Evolutionary conservation across 2,329 filamentous ascomycete species (phyloP), one percentile per base, ranked within the genome.

Genomic region (Ascochyta fabae): DNA sequence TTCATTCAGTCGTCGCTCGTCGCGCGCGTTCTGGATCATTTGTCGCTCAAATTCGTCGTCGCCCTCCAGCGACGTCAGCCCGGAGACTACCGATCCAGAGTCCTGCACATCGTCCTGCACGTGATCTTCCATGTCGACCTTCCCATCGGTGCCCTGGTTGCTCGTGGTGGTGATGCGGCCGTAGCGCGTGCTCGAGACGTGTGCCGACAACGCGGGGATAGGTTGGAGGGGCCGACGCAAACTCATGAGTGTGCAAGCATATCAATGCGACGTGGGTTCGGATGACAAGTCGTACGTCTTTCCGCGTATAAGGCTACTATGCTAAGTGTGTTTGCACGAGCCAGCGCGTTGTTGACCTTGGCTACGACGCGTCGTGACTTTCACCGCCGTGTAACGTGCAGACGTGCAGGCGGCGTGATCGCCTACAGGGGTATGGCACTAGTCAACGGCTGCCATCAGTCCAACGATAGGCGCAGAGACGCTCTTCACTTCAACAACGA

Each of bases 11-110:
- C 77, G 75, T 44, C 73, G 73, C 57, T 77, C 66, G 61, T 82
- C 79, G 55, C 77, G 75, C 34, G 71, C 73, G 58, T 79, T 74
- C 60, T 80, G 76, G 43, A 81, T 69, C 60, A 81, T 74, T 46
- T 69, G 70, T 47, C 71, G 71, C 15, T 79, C 79, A 55, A 82
- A 80, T 61, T 81, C 78, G 39, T 67, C 69, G 53, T 77, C 77
- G 56, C 77, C 75, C 38, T 79, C 78, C 48, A 79, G 62, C 10
- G 70, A 70, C 29, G 70, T 77, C 34, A 79, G 59, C 31, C 70
- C 72, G 10, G 77, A 70, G 15, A 66, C 59, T 29, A 65, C 60
- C 3, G 69, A 71, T 23, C 48, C 67, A 10, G 47, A 43, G 34
- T 64, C 60, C 5, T 64, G 65, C 44, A 53, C 59, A 43, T 69